A percentile compares a stretch with the other conserved stretches of the same genome.
These are phyloP conservation scores for Apiotrichum mycotoxinovorans DNA, from an alignment of 1,284 basidiomycete species.

Conservation along the genomic window DNA sequence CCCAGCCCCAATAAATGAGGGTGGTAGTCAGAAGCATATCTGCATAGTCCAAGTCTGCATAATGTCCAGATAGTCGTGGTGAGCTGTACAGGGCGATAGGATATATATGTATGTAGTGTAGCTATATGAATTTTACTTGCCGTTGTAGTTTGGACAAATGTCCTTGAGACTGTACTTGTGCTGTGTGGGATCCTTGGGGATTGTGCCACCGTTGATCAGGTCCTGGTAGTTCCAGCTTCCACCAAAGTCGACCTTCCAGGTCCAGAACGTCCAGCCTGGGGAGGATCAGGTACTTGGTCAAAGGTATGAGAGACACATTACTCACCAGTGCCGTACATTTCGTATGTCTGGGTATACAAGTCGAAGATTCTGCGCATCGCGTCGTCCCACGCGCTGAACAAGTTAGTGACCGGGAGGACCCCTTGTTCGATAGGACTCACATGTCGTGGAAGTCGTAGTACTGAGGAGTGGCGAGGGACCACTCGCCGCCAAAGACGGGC, in stretches of 20 bases:
- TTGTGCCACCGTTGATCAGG: constrained; percentile 75
- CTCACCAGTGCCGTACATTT: constrained; percentile 41
- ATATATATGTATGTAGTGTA: too few relatives aligned
- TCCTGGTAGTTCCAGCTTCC: constrained; percentile 57
- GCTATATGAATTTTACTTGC: too few relatives aligned
- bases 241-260: constrained; percentile 58
- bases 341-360: constrained; percentile 59
- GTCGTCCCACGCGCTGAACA: constrained; percentile 2
- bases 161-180: constrained; percentile 20
- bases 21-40: too few relatives aligned
- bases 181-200: constrained; percentile 62
- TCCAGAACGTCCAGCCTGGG: constrained; percentile 43
- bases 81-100: too few relatives aligned
- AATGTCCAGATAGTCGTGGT: too few relatives aligned
- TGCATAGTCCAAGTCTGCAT: too few relatives aligned
- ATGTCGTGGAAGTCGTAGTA: too few relatives aligned
- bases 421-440: constrained; percentile 53
- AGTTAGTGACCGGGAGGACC: too few relatives aligned
- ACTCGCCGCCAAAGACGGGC: constrained; percentile 78
- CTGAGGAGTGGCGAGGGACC: constrained; percentile 57
- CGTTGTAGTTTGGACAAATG: too few relatives aligned
- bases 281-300: too few relatives aligned
- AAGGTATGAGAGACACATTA: too few relatives aligned
- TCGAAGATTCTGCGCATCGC: constrained; percentile 73
- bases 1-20: too few relatives aligned